Base-by-base conservation (phyloP, 768 basidiomycete species). In the Rhodotorula paludigena region DNA sequence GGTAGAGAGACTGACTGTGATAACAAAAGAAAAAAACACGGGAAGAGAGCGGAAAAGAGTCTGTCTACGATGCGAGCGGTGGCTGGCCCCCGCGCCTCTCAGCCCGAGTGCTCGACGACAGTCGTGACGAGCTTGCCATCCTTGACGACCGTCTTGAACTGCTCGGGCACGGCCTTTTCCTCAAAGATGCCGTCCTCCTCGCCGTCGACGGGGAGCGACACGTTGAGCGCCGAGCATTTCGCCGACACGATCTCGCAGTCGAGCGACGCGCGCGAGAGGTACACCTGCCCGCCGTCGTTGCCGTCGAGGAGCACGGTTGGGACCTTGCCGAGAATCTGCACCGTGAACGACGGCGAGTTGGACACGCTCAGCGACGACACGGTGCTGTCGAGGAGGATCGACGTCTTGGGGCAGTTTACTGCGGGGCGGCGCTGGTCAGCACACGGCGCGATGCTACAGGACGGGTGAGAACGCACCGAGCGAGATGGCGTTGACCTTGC, bases 301-400 rank as follows among this genome's bases (percentile, higher is more conserved):
- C 88, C 87, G 79, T 99, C 96, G 28, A 99, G 80, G 75, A 93
- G 90, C 66, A 99, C 85, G 72, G 92, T 98, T 3, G 96, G 94
- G 39, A 89, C 89, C 2, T 82, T 80, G 35, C 94, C 94, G 5
- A 87, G 89, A 73, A 99, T 86, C 79, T 99, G 94, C 48, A 98
- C 80, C 23, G 86, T 84, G 81, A 99, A 98, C 3, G 92, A 96
- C 1, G 92, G 92, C 0, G 92, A 96, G 71, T 85, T 87, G 48
- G 92, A 97, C 45, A 98, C 81, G 3, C 88, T 87, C 60, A 99
- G 83, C 1, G 87, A 85, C 23, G 96, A 90, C n/a, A 99, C 90
- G 52, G 92, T 90, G 3, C 89, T 91, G 44, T 94, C 89, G 32
- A 98, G 84, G 39, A 97, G 84, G 42, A 98, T 82, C 8, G 90